Evolutionary conservation across 1,139 yeast genomes (phyloP).

Genomic region (Yamadazyma pseudoaaseri): DNA sequence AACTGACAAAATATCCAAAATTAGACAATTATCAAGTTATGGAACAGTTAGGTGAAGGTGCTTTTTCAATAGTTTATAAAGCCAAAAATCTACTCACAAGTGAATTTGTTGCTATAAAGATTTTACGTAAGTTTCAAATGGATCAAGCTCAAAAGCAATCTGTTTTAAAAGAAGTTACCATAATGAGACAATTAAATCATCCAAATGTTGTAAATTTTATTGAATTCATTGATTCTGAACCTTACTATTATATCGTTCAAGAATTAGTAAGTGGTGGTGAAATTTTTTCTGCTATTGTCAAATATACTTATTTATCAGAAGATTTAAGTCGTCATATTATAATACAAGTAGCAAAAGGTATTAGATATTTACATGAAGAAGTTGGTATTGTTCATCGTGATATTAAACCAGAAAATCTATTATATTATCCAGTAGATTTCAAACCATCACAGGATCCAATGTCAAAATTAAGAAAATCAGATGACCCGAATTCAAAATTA

Average conservation of each 20-base stretch:
- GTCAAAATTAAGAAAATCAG: constrained; percentile 41
- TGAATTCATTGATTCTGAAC: constrained; percentile 48
- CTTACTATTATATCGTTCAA: constrained; percentile 52
- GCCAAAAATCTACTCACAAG: constrained; percentile 50
- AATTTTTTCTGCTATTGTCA: constrained; percentile 55
- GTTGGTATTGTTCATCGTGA: constrained; percentile 59
- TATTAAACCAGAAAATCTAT: constrained; percentile 55
- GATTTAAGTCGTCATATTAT: constrained; percentile 54
- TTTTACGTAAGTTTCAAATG: constrained; percentile 56
- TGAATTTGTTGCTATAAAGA: constrained; percentile 67
- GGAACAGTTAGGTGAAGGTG: constrained; percentile 87
- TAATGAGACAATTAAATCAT: constrained; percentile 54
- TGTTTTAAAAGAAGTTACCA: constrained; percentile 56
- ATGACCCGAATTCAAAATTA: constrained; percentile 45
- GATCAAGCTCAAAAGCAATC: constrained; percentile 53
- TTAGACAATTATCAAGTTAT: constrained; percentile 52
- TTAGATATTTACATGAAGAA: constrained; percentile 53
- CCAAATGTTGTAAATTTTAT: constrained; percentile 48
- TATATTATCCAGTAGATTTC: constrained; percentile 63
- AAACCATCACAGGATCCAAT: constrained; percentile 37
- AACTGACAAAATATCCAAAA: constrained; percentile 43
- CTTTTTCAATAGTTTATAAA: constrained; percentile 84
- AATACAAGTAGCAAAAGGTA: constrained; percentile 48
- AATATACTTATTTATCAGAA: constrained; percentile 55
- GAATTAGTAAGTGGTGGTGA: constrained; percentile 58